phyloP scores from a whole-genome alignment of 305 asterid species.

The Nicotiana rustica region DNA sequence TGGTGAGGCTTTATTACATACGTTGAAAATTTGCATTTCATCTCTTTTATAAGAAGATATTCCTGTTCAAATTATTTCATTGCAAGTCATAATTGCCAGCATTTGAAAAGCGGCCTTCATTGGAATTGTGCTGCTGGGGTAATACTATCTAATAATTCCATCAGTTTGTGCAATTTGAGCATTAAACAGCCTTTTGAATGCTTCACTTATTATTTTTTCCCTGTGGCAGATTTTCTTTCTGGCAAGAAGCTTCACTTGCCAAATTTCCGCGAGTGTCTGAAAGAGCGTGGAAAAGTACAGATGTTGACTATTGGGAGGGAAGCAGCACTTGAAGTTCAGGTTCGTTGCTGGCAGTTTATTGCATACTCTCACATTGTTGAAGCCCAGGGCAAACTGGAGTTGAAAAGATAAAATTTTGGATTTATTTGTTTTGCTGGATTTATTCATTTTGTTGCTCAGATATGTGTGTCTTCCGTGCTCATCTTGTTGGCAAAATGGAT shows the following conservation, averaged over 20 bases:
- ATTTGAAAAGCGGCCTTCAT: constrained; percentile 85
- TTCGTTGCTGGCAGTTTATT: constrained; percentile 47
- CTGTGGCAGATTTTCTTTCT: constrained; percentile 83
- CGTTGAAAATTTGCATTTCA: constrained; percentile 44
- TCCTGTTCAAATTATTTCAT: constrained; percentile 59
- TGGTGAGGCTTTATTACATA: constrained; percentile 66
- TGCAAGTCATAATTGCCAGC: constrained; percentile 92
- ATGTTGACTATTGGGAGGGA: constrained; percentile 97
- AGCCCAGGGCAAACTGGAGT: neutral
- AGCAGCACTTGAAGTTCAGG: constrained; percentile 98
- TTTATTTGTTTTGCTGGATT: constrained; percentile 23
- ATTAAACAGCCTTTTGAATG: constrained; percentile 62
- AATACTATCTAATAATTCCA: constrained; percentile 76
- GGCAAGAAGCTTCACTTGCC: constrained; percentile 94
- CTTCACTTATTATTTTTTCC: constrained; percentile 73
- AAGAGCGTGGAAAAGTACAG: constrained; percentile 87
- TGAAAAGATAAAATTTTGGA: constrained; percentile 15
- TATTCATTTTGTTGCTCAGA: constrained; percentile 3
- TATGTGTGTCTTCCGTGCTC: neutral
- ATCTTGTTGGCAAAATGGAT: neutral
- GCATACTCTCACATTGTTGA: neutral
- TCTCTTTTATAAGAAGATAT: constrained; percentile 44
- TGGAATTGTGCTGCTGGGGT: constrained; percentile 98
- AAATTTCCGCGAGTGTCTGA: constrained; percentile 85
- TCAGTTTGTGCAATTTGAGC: constrained; percentile 72